Base-by-base conservation (phyloP, 169 alveolate genomes). In the Babesia sp. region DNA sequence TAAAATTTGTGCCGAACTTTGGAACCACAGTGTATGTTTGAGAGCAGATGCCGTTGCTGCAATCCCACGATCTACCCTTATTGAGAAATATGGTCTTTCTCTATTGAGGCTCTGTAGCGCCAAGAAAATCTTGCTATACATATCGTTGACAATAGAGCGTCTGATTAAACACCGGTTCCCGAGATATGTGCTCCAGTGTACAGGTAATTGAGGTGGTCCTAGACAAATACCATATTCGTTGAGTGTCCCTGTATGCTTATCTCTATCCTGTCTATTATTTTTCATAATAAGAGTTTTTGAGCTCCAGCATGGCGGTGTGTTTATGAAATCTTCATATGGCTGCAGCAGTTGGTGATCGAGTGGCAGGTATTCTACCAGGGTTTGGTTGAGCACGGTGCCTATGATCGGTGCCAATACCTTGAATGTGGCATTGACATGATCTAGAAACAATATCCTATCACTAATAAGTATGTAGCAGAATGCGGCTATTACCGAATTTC, bases 41-140 rank as follows among this genome's bases (percentile, higher is more conserved):
- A 81, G 39, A 36, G 53, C 20, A 22, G 68, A 12, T 16, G 73
- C 70, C 3, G 85, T 72, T 16, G 71, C 54, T 0, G 87, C 56
- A 9, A 81, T 63, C 22, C 85, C 85, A 24, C 89, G 78, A 54
- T 71, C 84, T 16, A 81, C 85, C 0, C 85, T 46, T 2, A 81
- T 69, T n/a, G 89, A 71, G 55, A 81, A 71, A 56, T 81, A 81
- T 22, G 89, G 89, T 28, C 85, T 45, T 2, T 79, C 83, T 3
- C 68, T 66, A 33, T 53, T 69, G 54, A 79, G 46, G 18, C 42
- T 50, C 37, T 60, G 73, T 18, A 68, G 76, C 6, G 87, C 41
- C 31, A 48, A n/a, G 55, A 58, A 79, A 9, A 79, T 70, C 83
- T 79, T 69, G 67, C 74, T 51, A 70, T 79, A 79, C 83, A 79